These are phyloP conservation scores for Acanthamoeba lenticulata DNA, from an alignment of 208 protist species.

Conservation along the genomic window DNA sequence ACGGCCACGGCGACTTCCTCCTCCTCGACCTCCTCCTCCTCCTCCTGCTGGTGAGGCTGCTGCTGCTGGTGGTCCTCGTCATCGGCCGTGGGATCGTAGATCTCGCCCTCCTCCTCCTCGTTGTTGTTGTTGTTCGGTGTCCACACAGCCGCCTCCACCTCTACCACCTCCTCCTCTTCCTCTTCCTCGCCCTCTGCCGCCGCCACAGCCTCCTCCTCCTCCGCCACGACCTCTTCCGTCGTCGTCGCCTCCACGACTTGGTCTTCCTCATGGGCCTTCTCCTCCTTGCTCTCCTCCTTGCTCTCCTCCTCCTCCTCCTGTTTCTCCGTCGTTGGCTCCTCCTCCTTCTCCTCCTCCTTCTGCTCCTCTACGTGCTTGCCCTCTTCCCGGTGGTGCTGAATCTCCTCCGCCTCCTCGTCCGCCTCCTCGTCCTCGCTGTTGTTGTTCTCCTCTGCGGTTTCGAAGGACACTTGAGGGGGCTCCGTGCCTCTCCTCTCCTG, in stretches of 20 bases:
- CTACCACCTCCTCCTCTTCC: too few relatives aligned
- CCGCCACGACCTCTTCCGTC: too few relatives aligned
- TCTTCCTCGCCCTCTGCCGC: too few relatives aligned
- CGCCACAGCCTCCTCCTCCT: too few relatives aligned
- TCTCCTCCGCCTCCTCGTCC: neutral
- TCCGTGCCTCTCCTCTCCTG: neutral
- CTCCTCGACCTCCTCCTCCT: neutral
- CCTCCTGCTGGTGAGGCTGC: too few relatives aligned
- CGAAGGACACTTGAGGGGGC: neutral
- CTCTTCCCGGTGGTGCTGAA: neutral
- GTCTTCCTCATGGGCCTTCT: neutral
- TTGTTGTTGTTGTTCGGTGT: too few relatives aligned
- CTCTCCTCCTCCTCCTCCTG: neutral
- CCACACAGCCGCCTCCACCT: too few relatives aligned
- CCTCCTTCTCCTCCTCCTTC: neutral
- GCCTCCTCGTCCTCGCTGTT: neutral
- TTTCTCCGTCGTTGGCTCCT: neutral
- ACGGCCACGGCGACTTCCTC: neutral
- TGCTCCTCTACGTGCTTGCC: neutral
- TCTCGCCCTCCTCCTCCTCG: too few relatives aligned
- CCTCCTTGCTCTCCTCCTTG: neutral
- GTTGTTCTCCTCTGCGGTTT: neutral
- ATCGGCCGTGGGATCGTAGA: too few relatives aligned
- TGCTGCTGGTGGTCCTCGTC: neutral
- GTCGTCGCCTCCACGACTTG: too few relatives aligned